phyloP scores from a whole-genome alignment of 169 alveolate genomes.

The Plasmodium knowlesi region DNA sequence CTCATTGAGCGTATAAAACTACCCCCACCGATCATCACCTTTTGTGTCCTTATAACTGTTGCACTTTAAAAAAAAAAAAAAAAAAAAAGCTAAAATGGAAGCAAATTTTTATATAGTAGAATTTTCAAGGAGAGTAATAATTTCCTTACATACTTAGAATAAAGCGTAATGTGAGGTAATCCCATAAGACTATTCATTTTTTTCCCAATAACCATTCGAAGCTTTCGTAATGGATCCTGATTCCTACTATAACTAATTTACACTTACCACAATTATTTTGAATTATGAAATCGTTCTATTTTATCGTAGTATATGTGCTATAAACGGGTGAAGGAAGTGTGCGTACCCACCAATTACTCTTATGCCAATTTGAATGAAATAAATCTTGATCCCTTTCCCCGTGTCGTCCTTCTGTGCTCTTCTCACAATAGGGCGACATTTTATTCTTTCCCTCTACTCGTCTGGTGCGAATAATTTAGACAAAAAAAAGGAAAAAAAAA shows the following conservation, averaged over 20 bases:
- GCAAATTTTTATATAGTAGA: neutral
- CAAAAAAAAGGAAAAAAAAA: neutral
- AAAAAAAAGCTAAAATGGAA: neutral
- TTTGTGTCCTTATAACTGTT: neutral
- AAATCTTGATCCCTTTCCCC: neutral
- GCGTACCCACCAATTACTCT: neutral
- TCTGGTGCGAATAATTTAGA: neutral
- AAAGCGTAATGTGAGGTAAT: neutral
- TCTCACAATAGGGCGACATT: neutral
- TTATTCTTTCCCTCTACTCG: neutral
- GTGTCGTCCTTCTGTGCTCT: neutral
- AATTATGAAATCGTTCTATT: neutral
- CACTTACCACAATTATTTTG: neutral
- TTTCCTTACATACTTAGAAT: neutral
- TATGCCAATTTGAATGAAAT: neutral
- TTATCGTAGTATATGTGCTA: neutral
- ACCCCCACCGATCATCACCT: neutral
- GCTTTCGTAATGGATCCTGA: neutral
- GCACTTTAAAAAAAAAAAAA: neutral
- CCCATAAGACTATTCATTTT: neutral
- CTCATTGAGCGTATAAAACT: neutral
- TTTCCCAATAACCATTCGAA: neutral
- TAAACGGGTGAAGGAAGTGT: neutral
- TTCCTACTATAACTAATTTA: neutral
- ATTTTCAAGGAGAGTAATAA: neutral